Evolutionary conservation across 2,329 filamentous ascomycete genomes (phyloP).

Genomic region (Dryadomyces quercivorus): DNA sequence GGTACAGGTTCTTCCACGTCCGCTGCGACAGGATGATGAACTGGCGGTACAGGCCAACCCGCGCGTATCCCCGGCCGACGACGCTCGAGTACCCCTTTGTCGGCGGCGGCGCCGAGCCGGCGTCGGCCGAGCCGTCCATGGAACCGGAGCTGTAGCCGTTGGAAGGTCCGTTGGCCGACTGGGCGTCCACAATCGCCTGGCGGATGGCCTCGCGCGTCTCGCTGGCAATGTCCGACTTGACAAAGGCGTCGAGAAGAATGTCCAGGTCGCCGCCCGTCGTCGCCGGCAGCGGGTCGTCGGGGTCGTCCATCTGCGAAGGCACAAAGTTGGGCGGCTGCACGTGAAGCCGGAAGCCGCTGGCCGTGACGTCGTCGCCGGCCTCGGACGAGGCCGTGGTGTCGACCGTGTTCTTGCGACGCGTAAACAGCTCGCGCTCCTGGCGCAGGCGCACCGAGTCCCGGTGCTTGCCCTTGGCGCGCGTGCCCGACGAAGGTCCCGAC

Average conservation of each 20-base stretch:
- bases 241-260: slow-evolving; percentile 63
- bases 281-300: slow-evolving; percentile 46
- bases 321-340: slow-evolving; percentile 28
- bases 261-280: slow-evolving; percentile 69
- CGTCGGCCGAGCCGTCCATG: background rate
- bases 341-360: slow-evolving; percentile 38
- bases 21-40: slow-evolving; percentile 81
- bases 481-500: slow-evolving; percentile 29
- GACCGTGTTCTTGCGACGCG: slow-evolving; percentile 57
- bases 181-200: slow-evolving; percentile 51
- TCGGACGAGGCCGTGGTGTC: slow-evolving; percentile 53
- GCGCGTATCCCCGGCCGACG: slow-evolving; percentile 68
- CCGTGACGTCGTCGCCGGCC: slow-evolving; percentile 39
- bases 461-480: slow-evolving; percentile 55
- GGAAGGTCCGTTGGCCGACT: slow-evolving; percentile 55
- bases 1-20: slow-evolving; percentile 95
- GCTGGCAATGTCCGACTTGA: slow-evolving; percentile 63
- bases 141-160: slow-evolving; percentile 36
- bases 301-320: slow-evolving; percentile 57
- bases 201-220: slow-evolving; percentile 68
- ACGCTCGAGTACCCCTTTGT: slow-evolving; percentile 38
- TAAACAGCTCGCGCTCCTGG: slow-evolving; percentile 85
- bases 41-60: slow-evolving; percentile 67
- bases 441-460: slow-evolving; percentile 71
- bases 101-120: background rate